Evolutionary conservation across 805 yeast genomes (phyloP), one percentile per base, ranked within the genome.

Genomic region (Wickerhamomyces xylosicus): DNA sequence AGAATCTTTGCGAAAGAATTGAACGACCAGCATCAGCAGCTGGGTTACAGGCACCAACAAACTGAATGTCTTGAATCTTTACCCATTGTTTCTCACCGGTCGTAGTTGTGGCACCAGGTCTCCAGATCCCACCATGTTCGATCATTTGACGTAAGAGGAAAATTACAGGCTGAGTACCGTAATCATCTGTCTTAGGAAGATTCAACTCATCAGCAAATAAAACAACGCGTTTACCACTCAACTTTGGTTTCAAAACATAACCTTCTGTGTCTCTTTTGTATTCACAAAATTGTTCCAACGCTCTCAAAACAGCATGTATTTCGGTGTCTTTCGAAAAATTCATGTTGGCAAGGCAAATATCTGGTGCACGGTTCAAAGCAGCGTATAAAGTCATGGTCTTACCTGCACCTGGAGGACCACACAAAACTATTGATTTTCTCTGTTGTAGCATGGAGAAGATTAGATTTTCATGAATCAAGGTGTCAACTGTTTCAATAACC

Each of bases 391-490:
- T 77, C 97, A 90, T 89, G 0, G 97, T 89, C 54, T 90, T 90
- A 41, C 97, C 97, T 0, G 96, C 82, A 4, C 97, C 97, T 0
- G 97, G 97, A 0, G 97, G 97, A 3, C 97, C 97, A 59, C 95
- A 86, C 18, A 90, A 64, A 20, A 90, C 64, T 15, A 85, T 55
- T 0, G 94, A 75, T 31, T 62, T 61, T 39, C 72, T 79, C 34
- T 73, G 72, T 27, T 65, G 63, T 29, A 89, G 50, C 2, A 83
- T 56, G 0, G 77, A 63, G 39, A 68, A 71, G 2, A 90, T 65
- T 10, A 84, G 50, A 1, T 62, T 54, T 43, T 85, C 90, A 41
- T 84, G 84, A 40, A 77, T 66, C 2, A 69, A 54, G 0, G 96
- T 87, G 47, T 87, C 97, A 1, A 73, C 51, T 0, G 97, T 90